Evolutionary conservation across 2,329 filamentous ascomycete genomes (phyloP), one percentile per base, ranked within the genome.

Genomic region (Didymella sp.): DNA sequence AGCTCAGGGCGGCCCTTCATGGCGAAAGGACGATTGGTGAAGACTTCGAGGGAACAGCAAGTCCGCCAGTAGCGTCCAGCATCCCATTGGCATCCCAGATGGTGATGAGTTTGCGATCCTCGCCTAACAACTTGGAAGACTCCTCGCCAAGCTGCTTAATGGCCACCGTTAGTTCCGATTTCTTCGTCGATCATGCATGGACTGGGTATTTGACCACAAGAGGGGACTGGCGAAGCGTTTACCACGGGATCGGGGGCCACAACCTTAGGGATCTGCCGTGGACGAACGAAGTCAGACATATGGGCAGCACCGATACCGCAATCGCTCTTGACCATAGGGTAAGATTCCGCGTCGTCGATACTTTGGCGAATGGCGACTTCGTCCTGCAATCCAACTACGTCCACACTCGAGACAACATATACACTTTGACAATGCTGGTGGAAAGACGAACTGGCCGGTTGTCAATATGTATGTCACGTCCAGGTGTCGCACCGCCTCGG

Each of bases 201-300:
- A 60, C 58, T n/a, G 58, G 54, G 13, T 60, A 57, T 13, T 17
- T 58, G 30, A 54, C 41, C 38, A 51, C 50, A 15, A 47, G 56
- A 30, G 56, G 56, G 12, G 56, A 59, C 28, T 59, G 56, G 56
- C 46, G 56, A n/a, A 59, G 56, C 21, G 56, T 59, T 5, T 59
- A 57, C 44, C 58, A 56, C 22, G 52, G 58, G 1, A 57, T 60
- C 11, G 53, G 58, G 7, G 50, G 58, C 6, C 48, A 53, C 21
- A 53, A 49, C 35, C 43, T 58, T 7, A 48, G 25, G 7, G 49
- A 57, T 24, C 15, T 57, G n/a, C 35, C 42, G 2, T 48, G 38
- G 8, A 6, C 37, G 21, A 37, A 47, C 15, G 25, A 6, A 6
- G 15, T 19, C 43, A 33, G 25, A 6, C 37, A 24, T 19, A 28